Percentiles rank a stretch among this genome's conserved stretches.
phyloP scores from a whole-genome alignment of 176 grass and related monocot species.

The Puya raimondii region DNA sequence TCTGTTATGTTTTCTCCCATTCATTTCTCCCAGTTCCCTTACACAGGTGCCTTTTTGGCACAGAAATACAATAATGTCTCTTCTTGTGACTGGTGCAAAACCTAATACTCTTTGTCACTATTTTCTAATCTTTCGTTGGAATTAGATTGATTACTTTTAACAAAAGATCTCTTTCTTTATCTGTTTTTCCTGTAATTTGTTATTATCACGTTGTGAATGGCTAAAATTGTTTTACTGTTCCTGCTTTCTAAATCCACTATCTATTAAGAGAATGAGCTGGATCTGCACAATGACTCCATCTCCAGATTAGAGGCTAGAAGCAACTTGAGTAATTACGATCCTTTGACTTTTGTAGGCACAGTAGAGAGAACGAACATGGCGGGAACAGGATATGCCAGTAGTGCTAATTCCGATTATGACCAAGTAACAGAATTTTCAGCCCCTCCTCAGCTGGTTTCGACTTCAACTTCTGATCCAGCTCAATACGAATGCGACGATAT shows the following conservation, averaged over 20 bases:
- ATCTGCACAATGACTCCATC: background rate
- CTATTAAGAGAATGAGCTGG: background rate
- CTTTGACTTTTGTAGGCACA: constrained; percentile 25
- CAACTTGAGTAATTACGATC: background rate
- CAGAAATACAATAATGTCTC: too few relatives aligned
- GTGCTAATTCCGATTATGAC: constrained; percentile 12
- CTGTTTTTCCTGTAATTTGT: background rate
- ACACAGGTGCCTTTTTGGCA: too few relatives aligned
- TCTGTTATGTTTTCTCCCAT: too few relatives aligned
- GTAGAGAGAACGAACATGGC: constrained; percentile 6
- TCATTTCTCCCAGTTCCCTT: too few relatives aligned
- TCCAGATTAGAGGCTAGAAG: background rate
- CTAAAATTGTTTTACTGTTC: too few relatives aligned
- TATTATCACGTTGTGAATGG: background rate
- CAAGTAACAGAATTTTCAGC: constrained; percentile 16
- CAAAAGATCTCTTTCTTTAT: background rate
- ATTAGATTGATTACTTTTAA: background rate
- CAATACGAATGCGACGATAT: constrained; percentile 21
- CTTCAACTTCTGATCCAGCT: constrained; percentile 20
- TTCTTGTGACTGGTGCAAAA: background rate
- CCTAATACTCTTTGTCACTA: background rate
- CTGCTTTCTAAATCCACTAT: too few relatives aligned
- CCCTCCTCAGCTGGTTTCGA: constrained; percentile 15
- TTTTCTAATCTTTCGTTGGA: background rate
- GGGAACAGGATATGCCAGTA: constrained; percentile 18